These are phyloP conservation scores for Drechmeria coniospora DNA, from an alignment of 2,329 filamentous ascomycete species.

Conservation along the genomic window DNA sequence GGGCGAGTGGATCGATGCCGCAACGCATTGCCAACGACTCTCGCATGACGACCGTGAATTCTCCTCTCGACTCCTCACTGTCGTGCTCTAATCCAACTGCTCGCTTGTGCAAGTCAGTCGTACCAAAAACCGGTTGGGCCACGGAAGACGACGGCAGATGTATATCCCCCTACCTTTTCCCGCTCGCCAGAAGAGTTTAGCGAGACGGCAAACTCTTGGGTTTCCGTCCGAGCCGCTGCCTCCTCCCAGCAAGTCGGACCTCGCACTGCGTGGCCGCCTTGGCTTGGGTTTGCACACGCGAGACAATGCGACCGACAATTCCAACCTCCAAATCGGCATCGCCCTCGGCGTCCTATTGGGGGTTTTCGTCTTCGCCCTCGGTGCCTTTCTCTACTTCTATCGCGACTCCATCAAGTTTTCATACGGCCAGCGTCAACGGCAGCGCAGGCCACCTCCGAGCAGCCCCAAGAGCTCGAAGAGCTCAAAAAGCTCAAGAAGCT, in stretches of 20 bases:
- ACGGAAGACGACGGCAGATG: constrained; percentile 10
- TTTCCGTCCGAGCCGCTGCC: background rate
- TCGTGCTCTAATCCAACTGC: too few relatives aligned
- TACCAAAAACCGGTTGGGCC: too few relatives aligned
- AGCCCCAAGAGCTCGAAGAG: constrained; percentile 17
- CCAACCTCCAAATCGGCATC: constrained; percentile 26
- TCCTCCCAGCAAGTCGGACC: too few relatives aligned
- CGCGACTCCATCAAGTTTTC: constrained; percentile 21
- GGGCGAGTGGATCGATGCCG: too few relatives aligned
- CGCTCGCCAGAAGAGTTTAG: background rate
- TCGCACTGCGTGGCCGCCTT: background rate
- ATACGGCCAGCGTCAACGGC: constrained; percentile 10
- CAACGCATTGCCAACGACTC: too few relatives aligned
- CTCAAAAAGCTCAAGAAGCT: constrained; percentile 16
- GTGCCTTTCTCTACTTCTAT: constrained; percentile 24
- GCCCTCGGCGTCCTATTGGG: constrained; percentile 25
- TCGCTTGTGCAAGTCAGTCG: too few relatives aligned
- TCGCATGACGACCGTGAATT: too few relatives aligned
- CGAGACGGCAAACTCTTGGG: background rate
- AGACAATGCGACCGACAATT: constrained; percentile 13
- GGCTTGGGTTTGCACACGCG: too few relatives aligned
- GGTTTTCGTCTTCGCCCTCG: constrained; percentile 20
- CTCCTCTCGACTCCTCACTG: background rate
- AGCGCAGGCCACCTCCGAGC: constrained; percentile 15
- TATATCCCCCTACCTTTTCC: constrained; percentile 13